Percentiles rank a stretch among this genome's conserved stretches.
Conservation (phyloP, 768 basidiomycete genomes). For the Xerocomus potaroensis region DNA sequence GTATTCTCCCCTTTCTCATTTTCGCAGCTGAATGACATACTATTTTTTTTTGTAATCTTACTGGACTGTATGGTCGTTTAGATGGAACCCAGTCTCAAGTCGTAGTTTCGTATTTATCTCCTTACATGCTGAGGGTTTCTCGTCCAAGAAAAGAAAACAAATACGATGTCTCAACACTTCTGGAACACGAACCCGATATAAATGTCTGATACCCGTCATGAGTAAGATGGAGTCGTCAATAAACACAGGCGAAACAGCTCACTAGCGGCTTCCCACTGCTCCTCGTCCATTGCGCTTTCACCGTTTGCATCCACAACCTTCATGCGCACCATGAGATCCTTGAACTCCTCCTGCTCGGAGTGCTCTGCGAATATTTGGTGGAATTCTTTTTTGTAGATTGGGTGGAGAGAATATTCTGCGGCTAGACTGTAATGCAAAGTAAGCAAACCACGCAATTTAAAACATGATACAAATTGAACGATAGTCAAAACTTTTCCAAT, state of each 20-base stretch:
- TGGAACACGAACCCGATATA: slow-evolving; percentile 93
- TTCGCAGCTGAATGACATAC: slow-evolving; percentile 13
- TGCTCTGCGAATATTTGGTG: slow-evolving; percentile 85
- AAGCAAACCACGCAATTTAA: slow-evolving; percentile 7
- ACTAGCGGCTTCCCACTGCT: slow-evolving; percentile 99
- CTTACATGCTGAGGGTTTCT: slow-evolving; percentile 6
- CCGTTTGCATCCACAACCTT: slow-evolving; percentile 84
- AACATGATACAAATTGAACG: background rate
- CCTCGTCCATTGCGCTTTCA: slow-evolving; percentile 88
- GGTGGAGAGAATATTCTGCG: slow-evolving; percentile 68
- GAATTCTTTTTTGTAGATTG: slow-evolving; percentile 83
- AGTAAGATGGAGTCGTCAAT: background rate
- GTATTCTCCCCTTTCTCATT: background rate
- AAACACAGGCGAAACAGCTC: slow-evolving; percentile 32
- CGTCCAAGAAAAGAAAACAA: slow-evolving; percentile 6
- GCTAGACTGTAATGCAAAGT: slow-evolving; percentile 60
- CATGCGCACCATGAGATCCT: slow-evolving; percentile 83
- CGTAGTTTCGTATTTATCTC: background rate
- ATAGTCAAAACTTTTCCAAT: background rate
- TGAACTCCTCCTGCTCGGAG: slow-evolving; percentile 73
- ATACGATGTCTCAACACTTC: slow-evolving; percentile 41
- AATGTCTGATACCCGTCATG: slow-evolving; percentile 56
- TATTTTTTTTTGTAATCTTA: slow-evolving; percentile 31
- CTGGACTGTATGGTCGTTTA: slow-evolving; percentile 16
- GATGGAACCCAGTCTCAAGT: background rate